Conservation (phyloP, 1,284 basidiomycete genomes). For the Cryptococcus sp. region DNA sequence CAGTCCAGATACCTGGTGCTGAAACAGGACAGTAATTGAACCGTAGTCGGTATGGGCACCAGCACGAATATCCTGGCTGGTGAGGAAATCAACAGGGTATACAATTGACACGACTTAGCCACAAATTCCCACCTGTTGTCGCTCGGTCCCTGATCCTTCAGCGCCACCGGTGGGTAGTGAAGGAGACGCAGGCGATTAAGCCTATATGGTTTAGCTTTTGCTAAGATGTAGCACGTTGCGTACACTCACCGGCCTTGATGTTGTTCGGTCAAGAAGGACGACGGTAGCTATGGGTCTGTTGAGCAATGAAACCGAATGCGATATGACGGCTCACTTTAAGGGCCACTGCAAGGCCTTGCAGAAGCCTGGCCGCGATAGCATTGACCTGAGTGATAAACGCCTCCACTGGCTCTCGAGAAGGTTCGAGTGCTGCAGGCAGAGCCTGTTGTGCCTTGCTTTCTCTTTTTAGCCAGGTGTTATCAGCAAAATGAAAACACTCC, state of each 20-base stretch:
- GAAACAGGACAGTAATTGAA: constrained; percentile 44
- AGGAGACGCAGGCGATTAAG: constrained; percentile 24
- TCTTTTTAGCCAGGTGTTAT: constrained; percentile 7
- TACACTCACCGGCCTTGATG: constrained; percentile 15
- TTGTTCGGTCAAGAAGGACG: constrained; percentile 7
- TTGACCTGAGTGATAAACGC: constrained; percentile 17
- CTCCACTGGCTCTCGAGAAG: constrained; percentile 11
- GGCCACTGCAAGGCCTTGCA: constrained; percentile 18
- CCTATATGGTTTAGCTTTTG: too few relatives aligned
- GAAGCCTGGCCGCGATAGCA: constrained; percentile 14
- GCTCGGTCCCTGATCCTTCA: background rate
- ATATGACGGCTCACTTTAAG: constrained; percentile 23
- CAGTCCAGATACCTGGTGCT: constrained; percentile 42
- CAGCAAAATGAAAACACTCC: constrained; percentile 16
- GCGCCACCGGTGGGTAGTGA: constrained; percentile 20
- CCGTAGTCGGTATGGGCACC: constrained; percentile 36
- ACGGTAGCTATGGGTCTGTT: too few relatives aligned
- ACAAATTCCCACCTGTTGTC: constrained; percentile 7
- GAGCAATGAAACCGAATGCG: too few relatives aligned
- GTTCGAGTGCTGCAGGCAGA: constrained; percentile 21
- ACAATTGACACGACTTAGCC: too few relatives aligned
- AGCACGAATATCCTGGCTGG: constrained; percentile 15
- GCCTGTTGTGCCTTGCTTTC: constrained; percentile 16
- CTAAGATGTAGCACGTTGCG: too few relatives aligned
- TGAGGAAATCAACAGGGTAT: background rate